These are phyloP conservation scores for Moesziomyces globuligerus DNA, from an alignment of 1,284 basidiomycete genomes.

Conservation along the genomic window DNA sequence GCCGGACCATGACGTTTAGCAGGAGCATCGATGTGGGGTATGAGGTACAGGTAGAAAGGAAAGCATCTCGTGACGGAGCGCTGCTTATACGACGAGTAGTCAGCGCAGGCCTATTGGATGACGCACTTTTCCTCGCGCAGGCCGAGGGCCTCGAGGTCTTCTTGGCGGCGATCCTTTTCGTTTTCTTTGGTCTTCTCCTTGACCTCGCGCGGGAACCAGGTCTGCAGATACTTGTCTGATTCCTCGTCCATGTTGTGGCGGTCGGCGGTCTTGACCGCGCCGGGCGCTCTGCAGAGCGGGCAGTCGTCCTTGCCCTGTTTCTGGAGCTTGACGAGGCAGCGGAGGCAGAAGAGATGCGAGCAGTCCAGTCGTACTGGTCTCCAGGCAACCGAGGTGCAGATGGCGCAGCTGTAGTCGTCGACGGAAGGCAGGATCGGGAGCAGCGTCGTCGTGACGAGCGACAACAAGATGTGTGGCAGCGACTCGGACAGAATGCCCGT, in stretches of 20 bases:
- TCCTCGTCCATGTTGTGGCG: conserved; percentile 77
- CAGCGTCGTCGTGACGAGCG: conserved; percentile 84
- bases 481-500: conserved; percentile 60
- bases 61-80: neutral
- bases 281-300: conserved; percentile 76
- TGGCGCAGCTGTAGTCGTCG: conserved; percentile 74
- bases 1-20: conserved; percentile 9
- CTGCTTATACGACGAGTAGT: neutral
- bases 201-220: conserved; percentile 91
- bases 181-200: conserved; percentile 80
- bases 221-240: conserved; percentile 83
- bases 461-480: conserved; percentile 82
- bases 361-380: conserved; percentile 78
- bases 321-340: conserved; percentile 94
- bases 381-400: conserved; percentile 69
- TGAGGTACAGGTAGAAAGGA: conserved; percentile 1
- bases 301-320: conserved; percentile 81
- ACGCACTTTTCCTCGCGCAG: conserved; percentile 66
- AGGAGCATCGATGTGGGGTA: no score
- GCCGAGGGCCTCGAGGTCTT: conserved; percentile 77
- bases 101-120: conserved; percentile 19
- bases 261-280: conserved; percentile 61
- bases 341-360: conserved; percentile 88
- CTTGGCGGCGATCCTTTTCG: conserved; percentile 78
- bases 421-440: conserved; percentile 84